phyloP scores from a whole-genome alignment of 176 grass and related monocot genomes.

The Zea luxurians region DNA sequence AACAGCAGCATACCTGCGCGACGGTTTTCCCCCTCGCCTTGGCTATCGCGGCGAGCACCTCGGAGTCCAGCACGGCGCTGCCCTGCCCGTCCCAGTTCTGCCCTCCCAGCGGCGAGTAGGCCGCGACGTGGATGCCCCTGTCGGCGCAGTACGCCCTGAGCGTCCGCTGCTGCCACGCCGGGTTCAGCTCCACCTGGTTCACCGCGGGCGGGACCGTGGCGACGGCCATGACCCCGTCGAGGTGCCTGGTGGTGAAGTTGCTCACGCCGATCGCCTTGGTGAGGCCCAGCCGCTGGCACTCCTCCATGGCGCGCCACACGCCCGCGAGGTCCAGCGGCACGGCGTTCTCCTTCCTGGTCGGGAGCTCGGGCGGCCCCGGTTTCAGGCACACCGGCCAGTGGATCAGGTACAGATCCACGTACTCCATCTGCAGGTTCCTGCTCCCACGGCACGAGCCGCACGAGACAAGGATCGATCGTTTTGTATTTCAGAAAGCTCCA shows the following conservation, averaged over 20 bases:
- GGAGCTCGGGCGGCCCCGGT: not conserved
- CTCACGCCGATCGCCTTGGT: constrained; percentile 66
- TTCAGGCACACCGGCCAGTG: constrained; percentile 56
- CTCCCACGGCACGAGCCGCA: not conserved
- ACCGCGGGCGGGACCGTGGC: constrained; percentile 52
- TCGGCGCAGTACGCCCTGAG: constrained; percentile 42
- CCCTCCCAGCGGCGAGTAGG: constrained; percentile 54
- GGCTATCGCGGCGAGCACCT: constrained; percentile 57
- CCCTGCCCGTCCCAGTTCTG: constrained; percentile 34
- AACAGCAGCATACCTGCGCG: constrained; percentile 43
- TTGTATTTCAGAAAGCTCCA: no score
- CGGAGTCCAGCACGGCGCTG: constrained; percentile 38
- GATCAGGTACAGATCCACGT: constrained; percentile 71
- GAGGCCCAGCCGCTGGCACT: constrained; percentile 60
- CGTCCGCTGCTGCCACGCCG: constrained; percentile 64
- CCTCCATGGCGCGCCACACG: constrained; percentile 73
- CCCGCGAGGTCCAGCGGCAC: constrained; percentile 55
- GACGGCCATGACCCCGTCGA: constrained; percentile 37
- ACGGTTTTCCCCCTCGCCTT: constrained; percentile 48
- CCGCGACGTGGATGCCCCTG: constrained; percentile 56
- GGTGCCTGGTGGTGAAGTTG: constrained; percentile 69
- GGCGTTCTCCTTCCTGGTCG: constrained; percentile 34
- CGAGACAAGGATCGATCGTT: not conserved
- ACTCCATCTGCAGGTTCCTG: constrained; percentile 65
- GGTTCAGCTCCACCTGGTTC: constrained; percentile 77